Evolutionary conservation across 768 basidiomycete genomes (phyloP).

Genomic region (Kwoniella newhampshirensis): DNA sequence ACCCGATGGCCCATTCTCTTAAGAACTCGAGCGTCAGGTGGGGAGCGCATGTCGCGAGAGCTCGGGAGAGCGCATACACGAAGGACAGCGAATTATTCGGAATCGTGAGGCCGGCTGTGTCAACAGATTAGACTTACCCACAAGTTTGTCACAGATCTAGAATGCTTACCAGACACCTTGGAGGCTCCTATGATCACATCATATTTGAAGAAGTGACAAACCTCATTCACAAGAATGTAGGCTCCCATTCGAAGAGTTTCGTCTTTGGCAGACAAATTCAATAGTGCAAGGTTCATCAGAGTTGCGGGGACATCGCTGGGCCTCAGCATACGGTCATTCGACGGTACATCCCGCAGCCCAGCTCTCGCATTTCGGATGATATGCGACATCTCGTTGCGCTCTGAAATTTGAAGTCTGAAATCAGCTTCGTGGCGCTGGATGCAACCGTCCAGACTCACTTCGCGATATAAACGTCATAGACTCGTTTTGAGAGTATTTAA

Average conservation of each 20-base stretch:
- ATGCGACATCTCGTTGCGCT: conserved; percentile 59
- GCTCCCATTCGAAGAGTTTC: conserved; percentile 76
- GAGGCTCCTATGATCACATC: conserved; percentile 18
- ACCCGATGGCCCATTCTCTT: conserved; percentile 71
- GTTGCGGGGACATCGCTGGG: conserved; percentile 80
- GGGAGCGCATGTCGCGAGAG: conserved; percentile 55
- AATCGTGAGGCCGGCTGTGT: conserved; percentile 33
- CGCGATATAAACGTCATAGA: conserved; percentile 36
- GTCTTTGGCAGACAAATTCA: conserved; percentile 71
- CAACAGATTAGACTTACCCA: neutral
- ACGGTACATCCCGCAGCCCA: conserved; percentile 22
- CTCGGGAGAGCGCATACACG: conserved; percentile 14
- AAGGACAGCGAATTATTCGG: conserved; percentile 37
- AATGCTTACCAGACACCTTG: conserved; percentile 26
- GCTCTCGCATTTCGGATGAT: conserved; percentile 39
- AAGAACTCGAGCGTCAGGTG: conserved; percentile 84
- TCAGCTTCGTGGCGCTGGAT: too few species aligned
- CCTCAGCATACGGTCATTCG: conserved; percentile 65
- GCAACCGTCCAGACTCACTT: conserved; percentile 19
- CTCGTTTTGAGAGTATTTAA: conserved; percentile 36
- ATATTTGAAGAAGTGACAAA: conserved; percentile 42
- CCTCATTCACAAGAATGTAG: conserved; percentile 65
- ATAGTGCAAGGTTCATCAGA: conserved; percentile 78
- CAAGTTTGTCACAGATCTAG: neutral
- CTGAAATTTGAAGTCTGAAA: conserved; percentile 50